Evolutionary conservation across 2,329 filamentous ascomycete species (phyloP).

Genomic region (Claviceps quebecensis): DNA sequence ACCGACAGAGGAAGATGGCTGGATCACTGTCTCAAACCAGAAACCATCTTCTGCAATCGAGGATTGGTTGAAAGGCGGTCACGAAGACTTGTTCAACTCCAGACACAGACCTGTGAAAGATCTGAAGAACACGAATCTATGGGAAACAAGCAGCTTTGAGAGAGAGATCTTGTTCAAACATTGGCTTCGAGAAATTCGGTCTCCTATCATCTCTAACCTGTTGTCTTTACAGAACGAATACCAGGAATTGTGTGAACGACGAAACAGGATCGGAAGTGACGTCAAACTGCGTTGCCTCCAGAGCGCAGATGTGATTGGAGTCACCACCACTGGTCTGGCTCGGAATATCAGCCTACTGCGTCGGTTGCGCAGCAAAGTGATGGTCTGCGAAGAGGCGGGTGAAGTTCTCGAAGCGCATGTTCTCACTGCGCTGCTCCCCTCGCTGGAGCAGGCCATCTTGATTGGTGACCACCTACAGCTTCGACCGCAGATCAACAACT

Average conservation of each 20-base stretch:
- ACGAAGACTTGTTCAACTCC: background rate
- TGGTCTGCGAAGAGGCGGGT: constrained; percentile 55
- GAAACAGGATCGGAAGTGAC: background rate
- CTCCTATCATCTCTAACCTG: background rate
- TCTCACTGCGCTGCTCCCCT: constrained; percentile 43
- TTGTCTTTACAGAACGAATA: background rate
- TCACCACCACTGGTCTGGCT: constrained; percentile 47
- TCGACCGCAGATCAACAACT: constrained; percentile 42
- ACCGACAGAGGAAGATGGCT: background rate
- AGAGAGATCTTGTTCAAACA: background rate
- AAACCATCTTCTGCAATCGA: background rate
- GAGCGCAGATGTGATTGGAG: constrained; percentile 35
- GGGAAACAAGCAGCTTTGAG: background rate
- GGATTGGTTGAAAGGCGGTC: background rate
- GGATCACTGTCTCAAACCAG: background rate
- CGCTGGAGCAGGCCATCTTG: constrained; percentile 45
- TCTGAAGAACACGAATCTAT: background rate
- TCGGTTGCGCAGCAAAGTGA: constrained; percentile 36
- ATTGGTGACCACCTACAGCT: constrained; percentile 53
- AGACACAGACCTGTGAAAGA: background rate
- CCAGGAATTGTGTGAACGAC: background rate
- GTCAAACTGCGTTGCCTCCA: constrained; percentile 12
- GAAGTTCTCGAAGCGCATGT: constrained; percentile 53
- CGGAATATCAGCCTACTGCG: constrained; percentile 33
- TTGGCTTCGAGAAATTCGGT: background rate